Base-by-base conservation (phyloP, 2,329 filamentous ascomycete genomes). In the Paecilomyces sp. region DNA sequence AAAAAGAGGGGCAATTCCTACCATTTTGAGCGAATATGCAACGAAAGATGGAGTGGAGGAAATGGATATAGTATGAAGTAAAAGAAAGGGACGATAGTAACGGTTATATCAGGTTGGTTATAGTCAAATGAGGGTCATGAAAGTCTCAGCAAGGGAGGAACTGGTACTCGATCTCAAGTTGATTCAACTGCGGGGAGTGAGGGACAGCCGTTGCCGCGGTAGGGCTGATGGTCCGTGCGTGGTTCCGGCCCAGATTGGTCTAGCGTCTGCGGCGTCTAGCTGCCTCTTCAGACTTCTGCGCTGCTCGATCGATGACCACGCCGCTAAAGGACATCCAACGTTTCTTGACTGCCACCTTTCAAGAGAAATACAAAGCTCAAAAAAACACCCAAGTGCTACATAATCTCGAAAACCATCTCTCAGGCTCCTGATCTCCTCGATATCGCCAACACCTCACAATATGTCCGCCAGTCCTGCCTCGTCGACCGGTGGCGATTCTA, bases 381-480 rank as follows among this genome's bases (percentile, higher is more conserved):
- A 47, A 47, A 18, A 3, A 47, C n/a, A n/a, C 1, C 8, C n/a
- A 18, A 47, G 7, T 15, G 7, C 15, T 7, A n/a, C 9, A 18
- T 47, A 47, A 47, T 9, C 6, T 22, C 1, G n/a, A 7, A 9
- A 8, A 18, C 41, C 0, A 2, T 9, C n/a, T 9, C n/a, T 47
- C 15, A 47, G 41, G 18, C 41, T 54, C 47, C 15, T 56, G 2
- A 12, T 12, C 36, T 6, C 33, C 13, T 50, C 51, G 6, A 22
- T 25, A 18, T 24, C 25, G 53, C 56, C 55, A 33, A 31, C 9
- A 25, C 47, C 31, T 34, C 56, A 33, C 47, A 66, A 61, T 54
- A 77, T 77, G 74, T 77, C 76, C 62, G 71, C 76, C 13, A 77
- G 74, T 56, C 78, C 79, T 31, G 71, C 75, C 31, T 70, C 77